These are phyloP conservation scores for Kodamaea laetipori DNA, from an alignment of 805 yeast genomes.

Conservation along the genomic window DNA sequence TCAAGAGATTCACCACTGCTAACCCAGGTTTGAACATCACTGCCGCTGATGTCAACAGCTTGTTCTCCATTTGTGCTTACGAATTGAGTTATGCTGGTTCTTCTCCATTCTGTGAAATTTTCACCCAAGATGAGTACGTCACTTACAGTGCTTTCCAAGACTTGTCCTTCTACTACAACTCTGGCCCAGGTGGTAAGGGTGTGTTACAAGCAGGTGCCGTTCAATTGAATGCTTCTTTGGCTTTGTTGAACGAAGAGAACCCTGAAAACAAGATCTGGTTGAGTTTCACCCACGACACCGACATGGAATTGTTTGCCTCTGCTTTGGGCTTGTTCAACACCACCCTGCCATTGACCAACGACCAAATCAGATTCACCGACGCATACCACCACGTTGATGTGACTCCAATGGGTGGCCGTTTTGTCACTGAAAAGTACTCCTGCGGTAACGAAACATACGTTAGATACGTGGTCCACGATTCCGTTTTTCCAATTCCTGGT, in stretches of 20 bases:
- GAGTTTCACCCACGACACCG: conserved; percentile 31
- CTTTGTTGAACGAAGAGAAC: conserved; percentile 21
- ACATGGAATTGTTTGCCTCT: conserved; percentile 25
- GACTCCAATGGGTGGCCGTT: conserved; percentile 60
- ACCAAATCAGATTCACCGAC: conserved; percentile 25
- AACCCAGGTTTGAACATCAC: conserved; percentile 26
- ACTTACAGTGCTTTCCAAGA: conserved; percentile 23
- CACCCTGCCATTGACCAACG: conserved; percentile 11
- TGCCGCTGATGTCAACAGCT: conserved; percentile 18
- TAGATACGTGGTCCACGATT: conserved; percentile 53
- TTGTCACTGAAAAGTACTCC: conserved; percentile 48
- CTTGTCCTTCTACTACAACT: conserved; percentile 23
- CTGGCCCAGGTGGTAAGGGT: conserved; percentile 25
- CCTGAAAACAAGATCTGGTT: conserved; percentile 22
- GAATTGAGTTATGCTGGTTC: conserved; percentile 27
- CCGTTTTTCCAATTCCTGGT: conserved; percentile 51
- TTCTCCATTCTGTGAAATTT: conserved; percentile 25
- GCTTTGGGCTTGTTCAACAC: conserved; percentile 24
- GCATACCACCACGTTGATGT: conserved; percentile 39
- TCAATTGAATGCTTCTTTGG: conserved; percentile 25
- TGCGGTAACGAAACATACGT: conserved; percentile 48
- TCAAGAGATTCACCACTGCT: conserved; percentile 20
- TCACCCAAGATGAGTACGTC: conserved; percentile 28
- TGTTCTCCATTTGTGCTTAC: conserved; percentile 27
- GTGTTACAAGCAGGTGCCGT: conserved; percentile 22